Evolutionary conservation across 2,329 filamentous ascomycete species (phyloP), one percentile per base, ranked within the genome.

Genomic region (Microcyclospora pomicola): DNA sequence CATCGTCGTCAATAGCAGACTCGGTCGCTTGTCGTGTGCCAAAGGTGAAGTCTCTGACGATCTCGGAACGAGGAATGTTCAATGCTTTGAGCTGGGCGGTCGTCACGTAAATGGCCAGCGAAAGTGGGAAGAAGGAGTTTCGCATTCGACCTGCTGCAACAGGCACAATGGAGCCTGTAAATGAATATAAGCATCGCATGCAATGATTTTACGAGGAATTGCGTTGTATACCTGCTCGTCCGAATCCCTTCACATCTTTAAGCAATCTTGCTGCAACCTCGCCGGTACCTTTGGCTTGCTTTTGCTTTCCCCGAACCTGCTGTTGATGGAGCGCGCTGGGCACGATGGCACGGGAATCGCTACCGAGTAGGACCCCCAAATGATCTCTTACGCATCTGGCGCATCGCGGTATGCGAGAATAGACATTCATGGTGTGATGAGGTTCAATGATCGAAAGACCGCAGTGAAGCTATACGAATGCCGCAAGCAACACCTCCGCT

Each of bases 71-170:
- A 43, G 63, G 61, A 4, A 59, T 46, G 41, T 62, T 62, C 31
- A 72, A 50, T 39, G 64, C 54, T 49, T 65, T 62, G 33, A 67
- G 42, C 43, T 69, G 64, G 30, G 54, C 50, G 28, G 52, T 46
- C 33, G 68, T 64, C 15, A 72, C 59, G 54, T 75, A 75, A 50
- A 68, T 62, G 44, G 71, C 72, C 43, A 66, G 58, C 41, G 62
- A 58, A 32, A 53, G 53, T 3, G 69, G 71, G 46, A 67, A 73
- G 65, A 65, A 72, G 38, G 57, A 54, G 50, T 72, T 73, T 45
- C 72, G 63, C 70, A 76, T 73, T 29, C 61, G 58, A 15, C 71
- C 67, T 12, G 59, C 54, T n/a, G 65, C 54, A 31, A 74, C 59
- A 27, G 69, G 66, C 14, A 75, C 59, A 42, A 73, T 64, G 13